Percentiles rank a stretch among this genome's conserved stretches.
Conservation (phyloP, 176 grass and related monocot species). For the Neostapfia colusana region DNA sequence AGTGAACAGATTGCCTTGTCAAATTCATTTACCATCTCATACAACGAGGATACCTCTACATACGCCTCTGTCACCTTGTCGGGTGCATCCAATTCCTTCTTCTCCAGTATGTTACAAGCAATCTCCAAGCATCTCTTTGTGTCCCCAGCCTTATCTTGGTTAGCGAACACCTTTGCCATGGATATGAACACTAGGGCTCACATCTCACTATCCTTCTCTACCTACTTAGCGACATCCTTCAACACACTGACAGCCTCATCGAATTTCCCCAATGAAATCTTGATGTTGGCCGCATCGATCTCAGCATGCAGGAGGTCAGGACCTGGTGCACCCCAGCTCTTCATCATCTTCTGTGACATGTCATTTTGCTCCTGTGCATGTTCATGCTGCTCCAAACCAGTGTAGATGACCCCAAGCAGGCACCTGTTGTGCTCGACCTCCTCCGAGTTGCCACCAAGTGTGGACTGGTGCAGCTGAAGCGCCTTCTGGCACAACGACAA, state of each 20-base stretch:
- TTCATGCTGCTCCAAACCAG: constrained; percentile 75
- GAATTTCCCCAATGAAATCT: constrained; percentile 76
- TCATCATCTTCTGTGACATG: constrained; percentile 75
- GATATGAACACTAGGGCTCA: constrained; percentile 78
- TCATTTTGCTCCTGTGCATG: constrained; percentile 78
- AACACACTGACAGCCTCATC: constrained; percentile 66
- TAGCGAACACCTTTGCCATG: constrained; percentile 76
- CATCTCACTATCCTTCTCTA: constrained; percentile 56
- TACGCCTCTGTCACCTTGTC: too few relatives aligned
- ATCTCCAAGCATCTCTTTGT: constrained; percentile 79
- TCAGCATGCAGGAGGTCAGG: constrained; percentile 66
- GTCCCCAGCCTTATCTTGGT: constrained; percentile 63
- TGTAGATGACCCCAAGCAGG: constrained; percentile 91
- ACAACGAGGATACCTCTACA: too few relatives aligned
- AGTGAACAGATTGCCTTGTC: too few relatives aligned
- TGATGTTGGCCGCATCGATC: constrained; percentile 78
- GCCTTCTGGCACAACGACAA: constrained; percentile 78
- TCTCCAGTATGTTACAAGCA: too few relatives aligned
- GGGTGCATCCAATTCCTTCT: too few relatives aligned
- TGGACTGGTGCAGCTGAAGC: constrained; percentile 58
- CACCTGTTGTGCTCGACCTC: constrained; percentile 80
- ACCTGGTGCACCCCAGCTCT: constrained; percentile 63
- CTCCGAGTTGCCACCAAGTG: constrained; percentile 77
- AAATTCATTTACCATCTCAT: too few relatives aligned
- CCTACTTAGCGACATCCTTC: constrained; percentile 44